Evolutionary conservation across 768 basidiomycete species (phyloP).

Genomic region (Russula emetica): DNA sequence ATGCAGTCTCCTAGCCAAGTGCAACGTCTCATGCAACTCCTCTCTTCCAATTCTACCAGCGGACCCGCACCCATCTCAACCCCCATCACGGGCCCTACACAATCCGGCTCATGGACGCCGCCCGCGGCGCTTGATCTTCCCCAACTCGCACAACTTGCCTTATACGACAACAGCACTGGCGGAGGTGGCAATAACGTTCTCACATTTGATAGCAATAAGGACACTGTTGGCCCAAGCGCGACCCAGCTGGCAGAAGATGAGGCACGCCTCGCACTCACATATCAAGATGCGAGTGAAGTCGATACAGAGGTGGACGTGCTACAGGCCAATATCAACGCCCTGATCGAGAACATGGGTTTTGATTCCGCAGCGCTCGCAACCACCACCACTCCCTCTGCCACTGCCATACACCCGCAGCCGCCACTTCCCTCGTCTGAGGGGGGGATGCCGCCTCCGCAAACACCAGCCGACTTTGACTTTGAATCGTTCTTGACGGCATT

Average conservation of each 20-base stretch:
- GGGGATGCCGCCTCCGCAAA: conserved; percentile 1
- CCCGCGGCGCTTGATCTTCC: conserved; percentile 26
- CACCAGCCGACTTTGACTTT: conserved; percentile 23
- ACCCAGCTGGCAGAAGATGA: conserved; percentile 38
- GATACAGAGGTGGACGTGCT: conserved; percentile 69
- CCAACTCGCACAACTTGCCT: conserved; percentile 30
- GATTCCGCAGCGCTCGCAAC: conserved; percentile 43
- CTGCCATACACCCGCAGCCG: conserved; percentile 33
- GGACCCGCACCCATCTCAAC: background rate
- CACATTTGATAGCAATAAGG: conserved; percentile 33
- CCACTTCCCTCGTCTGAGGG: background rate
- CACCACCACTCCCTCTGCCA: background rate
- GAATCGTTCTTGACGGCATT: conserved; percentile 33
- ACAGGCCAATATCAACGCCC: conserved; percentile 60
- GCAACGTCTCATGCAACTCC: conserved; percentile 31
- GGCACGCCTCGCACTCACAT: conserved; percentile 49
- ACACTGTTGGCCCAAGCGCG: conserved; percentile 29
- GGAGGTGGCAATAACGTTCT: conserved; percentile 20
- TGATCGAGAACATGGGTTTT: conserved; percentile 68
- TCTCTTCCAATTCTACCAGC: conserved; percentile 21
- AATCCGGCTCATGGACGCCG: conserved; percentile 19
- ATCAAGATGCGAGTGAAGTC: conserved; percentile 59
- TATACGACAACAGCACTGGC: conserved; percentile 24
- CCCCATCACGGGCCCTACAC: conserved; percentile 9
- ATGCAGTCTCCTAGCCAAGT: conserved; percentile 31